Conservation (phyloP, 139 green algal genomes). For the Chlorella sp. region DNA sequence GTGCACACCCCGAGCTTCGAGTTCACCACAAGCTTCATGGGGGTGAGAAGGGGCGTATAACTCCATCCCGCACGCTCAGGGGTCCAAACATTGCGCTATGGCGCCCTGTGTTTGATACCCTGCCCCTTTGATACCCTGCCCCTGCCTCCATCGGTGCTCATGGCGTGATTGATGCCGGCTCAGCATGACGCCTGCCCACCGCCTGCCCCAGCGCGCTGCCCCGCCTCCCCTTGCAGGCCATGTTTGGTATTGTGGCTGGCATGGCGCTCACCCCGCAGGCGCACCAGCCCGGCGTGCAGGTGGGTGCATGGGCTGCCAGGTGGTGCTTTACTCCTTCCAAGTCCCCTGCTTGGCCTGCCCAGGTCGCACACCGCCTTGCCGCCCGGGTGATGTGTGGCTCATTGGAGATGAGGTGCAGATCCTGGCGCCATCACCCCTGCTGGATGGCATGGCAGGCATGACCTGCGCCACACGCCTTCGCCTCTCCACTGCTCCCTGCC, state of each 20-base stretch:
- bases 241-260: constrained; percentile 40
- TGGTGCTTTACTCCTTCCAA: too few relatives aligned
- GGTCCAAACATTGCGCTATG: too few relatives aligned
- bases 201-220: background rate
- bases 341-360: too few relatives aligned
- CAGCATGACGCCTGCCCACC: background rate
- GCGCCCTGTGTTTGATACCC: too few relatives aligned
- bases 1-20: constrained; percentile 53
- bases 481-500: background rate
- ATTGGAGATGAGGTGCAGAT: too few relatives aligned
- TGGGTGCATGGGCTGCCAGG: background rate
- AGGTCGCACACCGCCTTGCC: too few relatives aligned
- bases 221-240: background rate
- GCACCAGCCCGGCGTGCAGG: constrained; percentile 28
- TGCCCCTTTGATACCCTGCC: too few relatives aligned
- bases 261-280: constrained; percentile 5
- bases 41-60: background rate
- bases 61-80: too few relatives aligned
- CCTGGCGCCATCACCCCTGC: too few relatives aligned
- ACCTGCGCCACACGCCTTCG: too few relatives aligned
- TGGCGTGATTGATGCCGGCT: background rate
- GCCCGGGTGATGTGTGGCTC: too few relatives aligned
- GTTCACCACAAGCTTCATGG: constrained; percentile 38
- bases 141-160: background rate
- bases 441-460: too few relatives aligned